Evolutionary conservation across 2,329 filamentous ascomycete genomes (phyloP), one percentile per base, ranked within the genome.

Genomic region (Fusarium poae): DNA sequence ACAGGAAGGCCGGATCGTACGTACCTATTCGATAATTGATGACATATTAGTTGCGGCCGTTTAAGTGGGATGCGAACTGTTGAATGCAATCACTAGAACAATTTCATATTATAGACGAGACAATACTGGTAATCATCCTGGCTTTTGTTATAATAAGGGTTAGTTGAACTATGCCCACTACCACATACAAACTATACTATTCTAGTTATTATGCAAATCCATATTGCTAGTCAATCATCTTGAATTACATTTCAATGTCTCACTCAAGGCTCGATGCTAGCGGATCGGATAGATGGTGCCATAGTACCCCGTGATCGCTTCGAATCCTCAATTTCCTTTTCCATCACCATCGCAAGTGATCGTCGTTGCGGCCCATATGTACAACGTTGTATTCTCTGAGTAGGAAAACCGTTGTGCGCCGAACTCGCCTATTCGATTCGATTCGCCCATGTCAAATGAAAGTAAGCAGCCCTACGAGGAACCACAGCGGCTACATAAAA

Each of bases 381-480:
- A 60, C 60, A 35, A 65, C 53, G 53, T 65, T 65, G 60, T 42
- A 59, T 25, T 51, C 11, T 40, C 27, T 40, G n/a, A 40, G 30
- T 44, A 25, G 12, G 34, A 39, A 48, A 62, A 20, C 51, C 59
- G 61, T 58, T 59, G 40, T 53, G 61, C 46, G 42, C 53, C 45
- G 46, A 48, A 37, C 71, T 70, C 68, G 61, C 60, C 71, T 70
- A 73, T 68, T 70, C 40, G 44, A 73, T 68, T 68, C 32, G 40
- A 55, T 67, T 27, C 39, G 51, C 25, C 61, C 48, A 39, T 56
- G 49, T 53, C 66, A 67, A 53, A 61, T 46, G 34, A 59, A 21
- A 62, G 16, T 25, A 55, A 62, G 53, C 68, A 73, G 71, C 71
- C 71, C 71, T 73, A 73, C 34, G 57, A 70, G 68, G 68, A 67